Conservation (phyloP, 192 early-diverging fungal species). For the Gryganskiella cystojenkinii region DNA sequence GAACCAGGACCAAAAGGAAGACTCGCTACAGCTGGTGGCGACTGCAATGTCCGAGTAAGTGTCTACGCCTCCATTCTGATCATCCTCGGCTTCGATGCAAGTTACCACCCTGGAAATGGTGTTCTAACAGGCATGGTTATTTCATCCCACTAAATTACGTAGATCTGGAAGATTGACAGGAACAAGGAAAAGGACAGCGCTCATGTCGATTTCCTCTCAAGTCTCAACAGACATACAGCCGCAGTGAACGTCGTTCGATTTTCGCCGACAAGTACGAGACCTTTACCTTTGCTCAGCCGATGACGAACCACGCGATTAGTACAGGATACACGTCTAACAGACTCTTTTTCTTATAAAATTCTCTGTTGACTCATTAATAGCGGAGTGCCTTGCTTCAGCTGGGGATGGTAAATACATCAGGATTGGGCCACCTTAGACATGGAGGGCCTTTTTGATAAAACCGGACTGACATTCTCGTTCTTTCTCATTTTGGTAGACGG, state of each 20-base stretch:
- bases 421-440: background rate
- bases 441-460: background rate
- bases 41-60: constrained; percentile 87
- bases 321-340: too few species aligned
- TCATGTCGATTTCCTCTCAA: constrained; percentile 82
- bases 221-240: constrained; percentile 84
- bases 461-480: background rate
- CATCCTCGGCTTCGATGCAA: background rate
- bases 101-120: constrained; percentile 7
- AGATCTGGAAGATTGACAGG: constrained; percentile 70
- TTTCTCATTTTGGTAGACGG: constrained; percentile 68
- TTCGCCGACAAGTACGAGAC: constrained; percentile 71
- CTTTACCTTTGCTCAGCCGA: background rate
- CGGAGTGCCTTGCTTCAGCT: constrained; percentile 81
- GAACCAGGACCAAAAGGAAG: constrained; percentile 68
- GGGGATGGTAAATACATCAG: constrained; percentile 77
- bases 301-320: too few species aligned
- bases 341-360: too few species aligned
- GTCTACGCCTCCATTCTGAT: background rate
- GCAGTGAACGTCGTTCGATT: constrained; percentile 96
- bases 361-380: constrained; percentile 26
- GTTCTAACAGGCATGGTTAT: background rate
- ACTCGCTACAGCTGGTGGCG: constrained; percentile 92
- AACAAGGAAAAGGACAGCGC: constrained; percentile 59
- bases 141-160: background rate